Base-by-base conservation (phyloP, 352 stramenopile genomes). In the Globisporangium iwayamae region DNA sequence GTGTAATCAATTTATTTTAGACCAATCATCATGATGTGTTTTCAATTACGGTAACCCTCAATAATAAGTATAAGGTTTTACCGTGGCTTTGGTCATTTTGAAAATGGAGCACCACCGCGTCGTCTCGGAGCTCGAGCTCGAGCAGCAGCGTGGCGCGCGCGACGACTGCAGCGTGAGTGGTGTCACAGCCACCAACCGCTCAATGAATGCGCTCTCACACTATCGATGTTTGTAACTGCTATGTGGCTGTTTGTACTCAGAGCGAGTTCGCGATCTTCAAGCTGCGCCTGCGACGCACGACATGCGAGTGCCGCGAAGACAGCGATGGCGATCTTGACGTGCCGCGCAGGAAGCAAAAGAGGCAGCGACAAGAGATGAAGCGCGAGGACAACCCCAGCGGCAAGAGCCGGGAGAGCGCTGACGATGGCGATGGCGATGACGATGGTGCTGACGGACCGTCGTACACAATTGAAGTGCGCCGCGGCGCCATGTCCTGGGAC, bases 401-500 rank as follows among this genome's bases (percentile, higher is more conserved):
- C 28, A 56, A 45, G 16, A 34, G 43, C n/a, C 25, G 11, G 3
- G 32, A 11, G 6, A 32, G 10, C 22, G 47, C 30, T 7, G 30
- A 34, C 3, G 57, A 32, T 46, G 57, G 30, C 30, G 43, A 20
- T 11, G 25, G 25, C 25, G 25, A 28, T 28, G 25, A 28, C 25
- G 1, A 54, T 39, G 25, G 4, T 28, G n/a, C 48, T 2, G 25
- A 36, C 14, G 18, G 50, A 1, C 50, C 32, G 50, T 25, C 56
- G 7, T 73, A 71, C 39, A 28, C 74, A 1, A 56, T 81, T 51
- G 66, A 72, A 53, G 66, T 65, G 32, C 47, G 47, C 18, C 64
- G 46, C 48, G 50, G 25, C 3, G 59, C 47, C 2, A 74, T 55
- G 25, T 59, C 71, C 25, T 82, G 73, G 71, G 45, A 78, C 34